These are phyloP conservation scores for Orbilia brochopaga DNA, from an alignment of 2,329 filamentous ascomycete genomes.

Conservation along the genomic window DNA sequence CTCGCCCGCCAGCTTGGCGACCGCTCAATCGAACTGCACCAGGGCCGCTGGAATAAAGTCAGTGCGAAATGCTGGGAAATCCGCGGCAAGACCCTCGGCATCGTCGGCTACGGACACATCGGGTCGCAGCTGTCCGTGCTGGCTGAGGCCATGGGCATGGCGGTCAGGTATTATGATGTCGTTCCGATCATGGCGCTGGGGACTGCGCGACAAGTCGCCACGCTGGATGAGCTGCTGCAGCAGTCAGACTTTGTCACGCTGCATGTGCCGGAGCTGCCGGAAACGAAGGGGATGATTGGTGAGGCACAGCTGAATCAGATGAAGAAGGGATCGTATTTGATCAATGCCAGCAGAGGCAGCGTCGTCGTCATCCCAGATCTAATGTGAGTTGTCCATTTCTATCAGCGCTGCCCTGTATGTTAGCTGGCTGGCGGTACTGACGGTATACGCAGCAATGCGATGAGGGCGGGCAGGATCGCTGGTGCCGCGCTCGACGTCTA, in stretches of 20 bases:
- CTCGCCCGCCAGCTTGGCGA: conserved; percentile 92
- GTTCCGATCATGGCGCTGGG: conserved; percentile 93
- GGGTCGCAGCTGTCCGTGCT: conserved; percentile 93
- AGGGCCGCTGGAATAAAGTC: conserved; percentile 96
- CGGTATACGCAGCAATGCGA: conserved; percentile 66
- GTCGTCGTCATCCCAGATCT: conserved; percentile 94
- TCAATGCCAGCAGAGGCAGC: conserved; percentile 92
- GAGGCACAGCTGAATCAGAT: conserved; percentile 78
- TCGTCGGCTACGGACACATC: conserved; percentile 97
- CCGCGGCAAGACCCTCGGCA: conserved; percentile 94
- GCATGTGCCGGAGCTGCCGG: conserved; percentile 89
- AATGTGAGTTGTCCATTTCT: conserved; percentile 60
- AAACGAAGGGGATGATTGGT: conserved; percentile 94
- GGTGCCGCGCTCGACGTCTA: conserved; percentile 97
- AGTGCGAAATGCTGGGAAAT: conserved; percentile 97
- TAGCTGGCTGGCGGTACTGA: conserved; percentile 15
- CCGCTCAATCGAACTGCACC: conserved; percentile 91
- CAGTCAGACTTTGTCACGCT: conserved; percentile 90
- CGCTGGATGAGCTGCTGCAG: conserved; percentile 75
- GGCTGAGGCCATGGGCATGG: conserved; percentile 97
- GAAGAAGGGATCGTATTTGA: conserved; percentile 90
- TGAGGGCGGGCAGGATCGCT: conserved; percentile 82
- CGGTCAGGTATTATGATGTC: conserved; percentile 95
- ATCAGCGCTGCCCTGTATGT: background rate
- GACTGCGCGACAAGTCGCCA: conserved; percentile 80